phyloP scores from a whole-genome alignment of 805 yeast genomes.

The Wickerhamiella lipophila region DNA sequence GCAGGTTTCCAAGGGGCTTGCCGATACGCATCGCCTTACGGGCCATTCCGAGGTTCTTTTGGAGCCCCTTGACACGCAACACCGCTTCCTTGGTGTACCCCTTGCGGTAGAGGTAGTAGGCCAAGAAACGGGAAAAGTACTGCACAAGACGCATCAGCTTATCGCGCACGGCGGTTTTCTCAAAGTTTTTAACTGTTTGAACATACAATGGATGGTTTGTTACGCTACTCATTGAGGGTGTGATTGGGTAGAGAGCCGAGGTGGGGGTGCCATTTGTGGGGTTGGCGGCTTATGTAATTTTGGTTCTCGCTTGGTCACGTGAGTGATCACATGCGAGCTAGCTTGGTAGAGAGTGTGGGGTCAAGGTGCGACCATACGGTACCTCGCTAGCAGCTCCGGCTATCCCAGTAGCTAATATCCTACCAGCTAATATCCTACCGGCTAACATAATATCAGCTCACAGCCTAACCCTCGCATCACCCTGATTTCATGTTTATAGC shows the following conservation, averaged over 20 bases:
- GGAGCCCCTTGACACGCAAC: conserved; percentile 41
- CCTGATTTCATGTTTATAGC: too few relatives aligned
- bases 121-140: conserved; percentile 62
- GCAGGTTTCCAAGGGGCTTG: conserved; percentile 60
- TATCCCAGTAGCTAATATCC: too few relatives aligned
- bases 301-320: not conserved
- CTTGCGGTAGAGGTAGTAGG: conserved; percentile 45
- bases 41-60: conserved; percentile 49
- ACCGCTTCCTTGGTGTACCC: conserved; percentile 42
- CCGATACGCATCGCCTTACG: conserved; percentile 77
- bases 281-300: not conserved
- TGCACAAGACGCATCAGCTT: conserved; percentile 68
- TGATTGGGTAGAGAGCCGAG: conserved; percentile 1
- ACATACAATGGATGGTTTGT: conserved; percentile 21
- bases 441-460: too few relatives aligned
- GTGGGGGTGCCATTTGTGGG: not conserved
- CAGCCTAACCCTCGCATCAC: too few relatives aligned
- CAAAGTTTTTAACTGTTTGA: conserved; percentile 17
- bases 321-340: too few relatives aligned
- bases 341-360: too few relatives aligned
- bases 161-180: conserved; percentile 52
- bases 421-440: too few relatives aligned
- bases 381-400: too few relatives aligned
- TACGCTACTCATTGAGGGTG: conserved; percentile 12
- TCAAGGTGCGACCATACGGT: too few relatives aligned